Percentiles rank a stretch among this genome's conserved stretches.
phyloP scores from a whole-genome alignment of 2,329 filamentous ascomycete genomes.

The Ophiostoma ips region DNA sequence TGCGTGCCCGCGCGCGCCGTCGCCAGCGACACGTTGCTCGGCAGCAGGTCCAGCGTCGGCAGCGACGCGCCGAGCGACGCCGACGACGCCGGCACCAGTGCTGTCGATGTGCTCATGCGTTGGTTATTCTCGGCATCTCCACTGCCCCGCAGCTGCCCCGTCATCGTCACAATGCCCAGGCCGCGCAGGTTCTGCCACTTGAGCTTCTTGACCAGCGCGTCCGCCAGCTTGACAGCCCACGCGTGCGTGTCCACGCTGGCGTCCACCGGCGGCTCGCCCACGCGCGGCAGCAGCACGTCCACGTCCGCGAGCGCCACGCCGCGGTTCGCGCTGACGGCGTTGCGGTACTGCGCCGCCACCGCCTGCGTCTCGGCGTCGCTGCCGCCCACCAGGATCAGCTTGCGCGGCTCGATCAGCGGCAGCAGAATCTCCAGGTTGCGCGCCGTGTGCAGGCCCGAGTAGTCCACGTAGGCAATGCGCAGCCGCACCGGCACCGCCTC shows the following conservation, averaged over 20 bases:
- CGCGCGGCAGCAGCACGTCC: conserved; percentile 67
- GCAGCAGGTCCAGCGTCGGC: conserved; percentile 41
- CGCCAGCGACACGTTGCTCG: conserved; percentile 19
- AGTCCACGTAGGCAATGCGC: conserved; percentile 78
- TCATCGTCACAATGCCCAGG: conserved; percentile 83
- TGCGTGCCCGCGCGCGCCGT: conserved; percentile 66
- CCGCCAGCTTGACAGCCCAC: conserved; percentile 86
- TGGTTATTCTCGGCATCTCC: no score
- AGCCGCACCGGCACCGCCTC: conserved; percentile 55
- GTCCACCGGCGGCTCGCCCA: conserved; percentile 57
- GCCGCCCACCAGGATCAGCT: conserved; percentile 83
- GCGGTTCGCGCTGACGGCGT: conserved; percentile 38
- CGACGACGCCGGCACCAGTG: conserved; percentile 7
- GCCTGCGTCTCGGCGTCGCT: conserved; percentile 62
- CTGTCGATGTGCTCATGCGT: conserved; percentile 20
- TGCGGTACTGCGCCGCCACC: conserved; percentile 68
- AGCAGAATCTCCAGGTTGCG: conserved; percentile 90
- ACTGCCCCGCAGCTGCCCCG: conserved; percentile 43
- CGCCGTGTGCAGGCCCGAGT: conserved; percentile 82
- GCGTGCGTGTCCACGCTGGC: conserved; percentile 96
- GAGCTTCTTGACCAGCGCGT: conserved; percentile 68
- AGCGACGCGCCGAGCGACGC: conserved; percentile 18
- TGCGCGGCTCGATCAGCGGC: conserved; percentile 83
- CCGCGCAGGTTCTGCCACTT: conserved; percentile 92
- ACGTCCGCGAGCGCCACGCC: conserved; percentile 33